Evolutionary conservation across 73 alveolate species (phyloP), one percentile per base, ranked within the genome.

Genomic region (Loxodes magnus): DNA sequence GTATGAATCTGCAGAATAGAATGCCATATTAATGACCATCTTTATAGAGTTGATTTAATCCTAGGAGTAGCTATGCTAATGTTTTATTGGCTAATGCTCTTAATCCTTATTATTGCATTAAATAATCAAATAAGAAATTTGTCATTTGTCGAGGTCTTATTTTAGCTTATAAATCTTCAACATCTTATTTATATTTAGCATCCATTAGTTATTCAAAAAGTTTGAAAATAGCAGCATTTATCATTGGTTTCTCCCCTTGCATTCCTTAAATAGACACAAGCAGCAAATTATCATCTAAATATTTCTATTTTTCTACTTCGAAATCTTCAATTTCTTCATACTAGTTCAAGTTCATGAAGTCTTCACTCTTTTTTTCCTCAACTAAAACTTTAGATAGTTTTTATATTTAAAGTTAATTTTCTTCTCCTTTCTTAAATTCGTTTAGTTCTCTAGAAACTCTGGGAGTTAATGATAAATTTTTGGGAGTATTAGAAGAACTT

Each of bases 121-220:
- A 19, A 10, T 7, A 10, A 10, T 46, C 59, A 37, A 46, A 25
- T 24, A 46, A 12, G 39, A 46, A 46, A 10, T 17, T 24, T n/a
- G 59, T 37, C 59, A 46, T 46, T 46, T 37, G 39, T 10, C 7
- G n/a, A 7, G 26, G 21, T 10, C 43, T 10, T 2, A 25, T 46
- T 37, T 3, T 10, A 1, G 22, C 59, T 12, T 14, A 22, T 23
- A 25, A 16, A 15, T 46, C 53, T 24, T 21, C 6, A 14, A n/a
- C 27, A 22, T 46, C 59, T 25, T 37, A 12, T 24, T 46, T 41
- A 22, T 25, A 46, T 24, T 46, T 46, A 16, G 22, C 27, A 2
- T 46, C 59, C 59, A 46, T 46, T 2, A 46, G 59, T 1, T 25
- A 37, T 46, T 46, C 59, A 10, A 46, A 24, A 41, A 46, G 27